A percentile compares a stretch with the other conserved stretches of the same genome.
Conservation (phyloP, 257 asterid species). For the Echium plantagineum region DNA sequence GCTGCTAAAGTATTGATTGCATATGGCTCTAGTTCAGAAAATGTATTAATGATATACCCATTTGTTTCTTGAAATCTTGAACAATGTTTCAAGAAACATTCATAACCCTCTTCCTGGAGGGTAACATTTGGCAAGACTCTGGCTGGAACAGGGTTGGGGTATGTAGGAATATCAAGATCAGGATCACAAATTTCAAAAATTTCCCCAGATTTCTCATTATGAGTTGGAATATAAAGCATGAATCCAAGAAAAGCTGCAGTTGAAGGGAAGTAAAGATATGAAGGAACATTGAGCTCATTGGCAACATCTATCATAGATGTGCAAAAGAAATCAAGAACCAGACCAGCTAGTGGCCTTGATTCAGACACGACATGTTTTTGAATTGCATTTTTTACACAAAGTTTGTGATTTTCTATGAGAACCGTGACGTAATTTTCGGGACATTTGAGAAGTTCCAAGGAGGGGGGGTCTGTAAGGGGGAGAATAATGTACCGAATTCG, state of each 20-base stretch:
- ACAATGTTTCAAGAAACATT: not conserved
- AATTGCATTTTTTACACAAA: slow-evolving; percentile 4
- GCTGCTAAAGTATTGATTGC: not conserved
- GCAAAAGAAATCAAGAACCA: slow-evolving; percentile 4
- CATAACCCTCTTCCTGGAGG: not conserved
- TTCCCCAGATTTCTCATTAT: not conserved
- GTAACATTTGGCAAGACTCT: not conserved
- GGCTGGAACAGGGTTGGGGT: slow-evolving; percentile 2
- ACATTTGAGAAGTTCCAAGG: not conserved
- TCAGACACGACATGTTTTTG: not conserved
- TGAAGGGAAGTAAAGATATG: slow-evolving; percentile 5
- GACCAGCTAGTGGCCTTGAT: slow-evolving; percentile 5
- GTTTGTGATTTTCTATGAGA: slow-evolving; percentile 1
- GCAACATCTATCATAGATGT: slow-evolving; percentile 10
- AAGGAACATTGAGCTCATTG: slow-evolving; percentile 6
- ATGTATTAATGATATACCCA: slow-evolving; percentile 3
- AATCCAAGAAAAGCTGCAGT: slow-evolving; percentile 3
- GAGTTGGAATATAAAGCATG: slow-evolving; percentile 3
- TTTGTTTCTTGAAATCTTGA: slow-evolving; percentile 1
- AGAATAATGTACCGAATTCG: slow-evolving; percentile 3
- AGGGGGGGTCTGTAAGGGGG: not conserved
- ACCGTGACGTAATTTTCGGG: not conserved
- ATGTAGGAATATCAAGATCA: not conserved
- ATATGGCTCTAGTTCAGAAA: slow-evolving; percentile 3
- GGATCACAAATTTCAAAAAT: not conserved